Conservation (phyloP, 495 filamentous ascomycete species). For the Chaetomidium leptoderma region DNA sequence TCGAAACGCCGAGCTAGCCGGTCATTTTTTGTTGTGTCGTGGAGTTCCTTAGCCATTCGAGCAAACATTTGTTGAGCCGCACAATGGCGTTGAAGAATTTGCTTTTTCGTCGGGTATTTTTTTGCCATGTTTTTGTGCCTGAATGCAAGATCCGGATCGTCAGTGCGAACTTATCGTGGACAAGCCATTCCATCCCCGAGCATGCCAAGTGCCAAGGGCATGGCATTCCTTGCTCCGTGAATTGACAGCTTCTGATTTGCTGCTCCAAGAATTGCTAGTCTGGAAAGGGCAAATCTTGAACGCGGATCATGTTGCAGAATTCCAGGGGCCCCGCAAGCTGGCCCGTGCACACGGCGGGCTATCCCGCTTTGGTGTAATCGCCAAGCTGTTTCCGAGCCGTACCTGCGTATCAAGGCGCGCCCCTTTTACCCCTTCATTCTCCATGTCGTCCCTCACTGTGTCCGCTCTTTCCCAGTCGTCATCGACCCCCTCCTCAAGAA, state of each 20-base stretch:
- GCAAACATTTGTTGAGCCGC: too few species aligned
- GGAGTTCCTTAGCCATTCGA: too few species aligned
- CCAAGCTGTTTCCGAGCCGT: slow-evolving; percentile 5
- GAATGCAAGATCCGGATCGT: slow-evolving; percentile 4
- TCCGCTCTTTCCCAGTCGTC: slow-evolving; percentile 5
- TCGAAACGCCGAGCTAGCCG: too few species aligned
- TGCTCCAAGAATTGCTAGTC: not conserved
- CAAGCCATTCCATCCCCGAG: slow-evolving; percentile 2
- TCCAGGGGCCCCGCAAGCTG: slow-evolving; percentile 4
- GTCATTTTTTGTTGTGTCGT: too few species aligned
- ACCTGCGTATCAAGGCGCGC: slow-evolving; percentile 1
- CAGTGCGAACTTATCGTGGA: too few species aligned
- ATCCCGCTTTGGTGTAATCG: slow-evolving; percentile 13
- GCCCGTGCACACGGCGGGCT: slow-evolving; percentile 17
- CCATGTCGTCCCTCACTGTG: not conserved
- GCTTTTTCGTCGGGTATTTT: not conserved
- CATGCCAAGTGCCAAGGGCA: not conserved
- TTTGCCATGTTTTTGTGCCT: not conserved
- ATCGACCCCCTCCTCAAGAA: slow-evolving; percentile 3
- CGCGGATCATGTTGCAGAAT: slow-evolving; percentile 2
- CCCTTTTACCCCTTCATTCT: slow-evolving; percentile 12
- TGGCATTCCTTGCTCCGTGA: not conserved
- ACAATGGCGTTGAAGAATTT: not conserved
- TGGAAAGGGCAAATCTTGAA: not conserved
- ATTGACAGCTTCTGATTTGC: not conserved